Conservation (phyloP, 2,329 filamentous ascomycete genomes). For the Tolypocladium ophioglossoides region DNA sequence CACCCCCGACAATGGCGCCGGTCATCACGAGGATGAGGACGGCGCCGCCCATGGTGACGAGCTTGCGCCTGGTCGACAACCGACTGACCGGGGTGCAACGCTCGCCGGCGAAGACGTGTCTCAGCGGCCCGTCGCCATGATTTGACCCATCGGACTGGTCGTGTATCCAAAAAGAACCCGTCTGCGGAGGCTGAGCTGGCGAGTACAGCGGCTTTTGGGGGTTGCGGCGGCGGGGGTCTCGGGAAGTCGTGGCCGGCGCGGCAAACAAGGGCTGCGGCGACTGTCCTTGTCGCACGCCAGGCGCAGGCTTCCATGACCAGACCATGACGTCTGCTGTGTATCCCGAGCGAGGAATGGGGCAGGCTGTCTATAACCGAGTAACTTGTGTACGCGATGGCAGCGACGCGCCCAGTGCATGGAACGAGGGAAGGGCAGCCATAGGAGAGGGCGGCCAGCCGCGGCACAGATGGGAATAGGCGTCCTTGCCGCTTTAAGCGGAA, state of each 20-base stretch:
- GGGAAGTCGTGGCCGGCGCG: not conserved
- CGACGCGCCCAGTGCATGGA: not conserved
- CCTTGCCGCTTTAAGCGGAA: not conserved
- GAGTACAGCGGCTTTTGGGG: not conserved
- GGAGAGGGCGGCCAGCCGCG: not conserved
- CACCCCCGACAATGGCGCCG: not conserved
- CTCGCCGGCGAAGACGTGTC: not conserved
- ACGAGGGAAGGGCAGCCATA: not conserved
- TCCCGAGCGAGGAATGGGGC: not conserved
- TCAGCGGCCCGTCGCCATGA: not conserved
- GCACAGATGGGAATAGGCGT: not conserved
- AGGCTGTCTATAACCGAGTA: not conserved
- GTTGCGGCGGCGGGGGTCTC: not conserved
- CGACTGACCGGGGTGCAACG: not conserved
- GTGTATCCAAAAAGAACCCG: not conserved
- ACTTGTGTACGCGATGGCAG: not conserved
- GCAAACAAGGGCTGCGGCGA: not conserved
- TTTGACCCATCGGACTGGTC: not conserved
- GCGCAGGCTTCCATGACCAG: not conserved
- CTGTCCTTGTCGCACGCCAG: not conserved
- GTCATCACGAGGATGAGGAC: not conserved
- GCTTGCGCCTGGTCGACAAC: not conserved
- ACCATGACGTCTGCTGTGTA: not conserved
- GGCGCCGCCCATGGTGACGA: not conserved
- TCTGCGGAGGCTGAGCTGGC: not conserved